Evolutionary conservation across 176 grass and related monocot species (phyloP).

Genomic region (Aegilops speltoides): DNA sequence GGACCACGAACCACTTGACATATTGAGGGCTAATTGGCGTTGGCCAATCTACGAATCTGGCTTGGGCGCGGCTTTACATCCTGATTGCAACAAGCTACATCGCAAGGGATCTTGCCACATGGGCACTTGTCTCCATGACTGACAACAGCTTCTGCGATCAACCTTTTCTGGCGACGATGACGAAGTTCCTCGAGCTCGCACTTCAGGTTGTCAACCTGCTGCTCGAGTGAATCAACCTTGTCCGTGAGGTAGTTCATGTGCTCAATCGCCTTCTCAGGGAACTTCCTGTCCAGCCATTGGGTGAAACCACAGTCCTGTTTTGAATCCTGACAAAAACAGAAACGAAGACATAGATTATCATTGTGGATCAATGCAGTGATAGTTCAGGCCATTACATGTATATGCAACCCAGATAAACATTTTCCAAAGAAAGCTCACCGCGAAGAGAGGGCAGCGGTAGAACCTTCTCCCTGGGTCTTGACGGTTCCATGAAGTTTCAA

Average conservation of each 20-base stretch:
- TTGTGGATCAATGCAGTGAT: not conserved
- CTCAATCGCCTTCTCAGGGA: not conserved
- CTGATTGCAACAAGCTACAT: not conserved
- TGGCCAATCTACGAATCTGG: not conserved
- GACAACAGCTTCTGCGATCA: not conserved
- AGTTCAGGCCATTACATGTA: not conserved
- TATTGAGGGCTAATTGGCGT: not conserved
- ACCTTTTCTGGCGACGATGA: not conserved
- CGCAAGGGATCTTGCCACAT: not conserved
- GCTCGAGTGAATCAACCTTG: not conserved
- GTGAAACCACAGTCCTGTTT: not conserved
- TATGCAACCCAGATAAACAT: not conserved
- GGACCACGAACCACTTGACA: not conserved
- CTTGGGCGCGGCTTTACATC: not conserved
- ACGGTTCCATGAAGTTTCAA: not conserved
- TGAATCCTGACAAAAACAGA: not conserved
- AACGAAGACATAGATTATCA: not conserved
- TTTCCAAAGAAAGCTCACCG: not conserved
- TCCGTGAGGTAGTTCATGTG: not conserved
- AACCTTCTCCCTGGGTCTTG: not conserved
- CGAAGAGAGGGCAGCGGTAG: constrained; percentile 5
- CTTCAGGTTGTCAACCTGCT: not conserved
- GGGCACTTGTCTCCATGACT: not conserved
- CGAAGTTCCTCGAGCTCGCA: not conserved
- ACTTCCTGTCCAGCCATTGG: not conserved